These are phyloP conservation scores for Sclerospora graminicola DNA, from an alignment of 352 stramenopile species.

Conservation along the genomic window DNA sequence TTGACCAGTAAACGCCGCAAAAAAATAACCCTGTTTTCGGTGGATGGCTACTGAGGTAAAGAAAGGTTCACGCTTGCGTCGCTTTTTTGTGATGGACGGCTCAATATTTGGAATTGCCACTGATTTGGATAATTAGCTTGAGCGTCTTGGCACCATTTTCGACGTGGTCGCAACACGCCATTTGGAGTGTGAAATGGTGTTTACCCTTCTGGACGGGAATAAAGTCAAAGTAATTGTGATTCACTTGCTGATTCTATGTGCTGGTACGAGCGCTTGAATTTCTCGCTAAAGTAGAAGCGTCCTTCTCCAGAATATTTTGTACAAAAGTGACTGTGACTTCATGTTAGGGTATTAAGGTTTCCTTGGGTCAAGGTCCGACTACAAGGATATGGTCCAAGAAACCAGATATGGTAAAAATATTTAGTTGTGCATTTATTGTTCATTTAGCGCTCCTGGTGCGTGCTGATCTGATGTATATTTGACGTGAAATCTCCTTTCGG, in stretches of 20 bases:
- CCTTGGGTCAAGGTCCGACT: too few species aligned
- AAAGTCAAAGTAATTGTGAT: constrained; percentile 64
- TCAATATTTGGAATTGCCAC: constrained; percentile 52
- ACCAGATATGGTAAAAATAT: constrained; percentile 19
- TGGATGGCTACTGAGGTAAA: constrained; percentile 59
- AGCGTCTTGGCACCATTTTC: constrained; percentile 50
- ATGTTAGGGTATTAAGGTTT: too few species aligned
- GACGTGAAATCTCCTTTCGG: too few species aligned
- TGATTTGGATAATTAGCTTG: constrained; percentile 70
- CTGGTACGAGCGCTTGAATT: constrained; percentile 70
- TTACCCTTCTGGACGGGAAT: constrained; percentile 44
- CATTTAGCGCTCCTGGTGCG: too few species aligned
- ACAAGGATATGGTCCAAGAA: too few species aligned
- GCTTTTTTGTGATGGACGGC: constrained; percentile 74
- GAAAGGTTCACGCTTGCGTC: constrained; percentile 32
- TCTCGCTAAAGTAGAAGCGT: constrained; percentile 23
- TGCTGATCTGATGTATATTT: too few species aligned
- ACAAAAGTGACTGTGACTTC: too few species aligned
- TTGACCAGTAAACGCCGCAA: constrained; percentile 53
- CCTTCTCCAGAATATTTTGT: constrained; percentile 22
- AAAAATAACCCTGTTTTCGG: constrained; percentile 58
- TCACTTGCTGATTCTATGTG: constrained; percentile 54
- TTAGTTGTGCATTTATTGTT: constrained; percentile 25
- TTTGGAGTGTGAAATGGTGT: constrained; percentile 54
- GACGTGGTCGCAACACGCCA: constrained; percentile 55